Conservation (phyloP, 1,284 basidiomycete genomes). For the Boletus semigastroideus region DNA sequence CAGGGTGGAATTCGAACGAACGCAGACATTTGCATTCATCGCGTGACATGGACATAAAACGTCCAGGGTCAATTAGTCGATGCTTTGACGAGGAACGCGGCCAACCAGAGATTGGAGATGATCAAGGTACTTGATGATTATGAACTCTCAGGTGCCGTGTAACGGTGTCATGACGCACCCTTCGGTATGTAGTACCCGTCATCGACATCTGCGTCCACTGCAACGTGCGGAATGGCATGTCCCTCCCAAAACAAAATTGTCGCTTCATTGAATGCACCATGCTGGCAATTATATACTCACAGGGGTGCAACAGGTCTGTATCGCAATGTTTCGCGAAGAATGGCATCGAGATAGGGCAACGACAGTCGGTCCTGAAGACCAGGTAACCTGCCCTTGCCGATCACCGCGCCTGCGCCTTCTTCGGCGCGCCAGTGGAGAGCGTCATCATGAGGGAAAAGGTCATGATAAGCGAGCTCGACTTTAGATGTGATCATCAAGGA, state of each 20-base stretch:
- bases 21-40: constrained; percentile 15
- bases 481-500: background rate
- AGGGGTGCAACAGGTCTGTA: constrained; percentile 10
- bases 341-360: constrained; percentile 15
- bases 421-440: constrained; percentile 10
- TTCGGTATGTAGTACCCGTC: constrained; percentile 17
- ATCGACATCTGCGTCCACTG: constrained; percentile 15
- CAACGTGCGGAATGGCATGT: constrained; percentile 13
- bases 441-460: constrained; percentile 20
- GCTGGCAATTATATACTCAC: constrained; percentile 4
- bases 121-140: constrained; percentile 11
- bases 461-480: constrained; percentile 16
- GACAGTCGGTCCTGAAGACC: constrained; percentile 10
- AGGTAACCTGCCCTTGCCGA: constrained; percentile 13
- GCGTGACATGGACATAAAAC: constrained; percentile 21
- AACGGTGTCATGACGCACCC: constrained; percentile 6
- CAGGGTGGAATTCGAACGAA: constrained; percentile 14
- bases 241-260: background rate
- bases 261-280: background rate
- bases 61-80: background rate
- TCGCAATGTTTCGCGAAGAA: constrained; percentile 16
- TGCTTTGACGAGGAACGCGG: background rate
- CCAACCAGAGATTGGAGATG: constrained; percentile 17
- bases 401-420: constrained; percentile 14
- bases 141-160: background rate